phyloP scores from a whole-genome alignment of 75 land plant species.

The Cupressus sempervirens region DNA sequence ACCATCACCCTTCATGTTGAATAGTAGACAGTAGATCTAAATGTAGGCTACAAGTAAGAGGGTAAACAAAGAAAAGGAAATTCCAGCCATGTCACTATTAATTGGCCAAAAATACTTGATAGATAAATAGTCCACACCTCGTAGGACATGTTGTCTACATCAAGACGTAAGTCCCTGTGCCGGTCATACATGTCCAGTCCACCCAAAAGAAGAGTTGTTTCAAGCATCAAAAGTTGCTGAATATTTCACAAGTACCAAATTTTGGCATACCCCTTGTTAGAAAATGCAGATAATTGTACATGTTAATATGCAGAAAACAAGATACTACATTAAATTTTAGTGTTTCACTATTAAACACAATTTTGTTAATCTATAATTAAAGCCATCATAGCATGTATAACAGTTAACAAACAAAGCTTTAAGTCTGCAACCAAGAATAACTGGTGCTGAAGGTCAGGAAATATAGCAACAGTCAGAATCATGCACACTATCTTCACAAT shows the following conservation, averaged over 20 bases:
- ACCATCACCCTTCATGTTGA: background rate
- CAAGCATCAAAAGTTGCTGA: conserved; percentile 78
- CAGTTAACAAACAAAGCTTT: background rate
- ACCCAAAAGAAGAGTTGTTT: conserved; percentile 57
- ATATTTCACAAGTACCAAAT: conserved; percentile 5
- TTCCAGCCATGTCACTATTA: conserved; percentile 8
- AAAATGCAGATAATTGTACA: background rate
- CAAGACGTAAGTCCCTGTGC: conserved; percentile 69
- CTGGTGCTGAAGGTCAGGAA: background rate
- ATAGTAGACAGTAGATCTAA: background rate
- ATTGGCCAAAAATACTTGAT: background rate
- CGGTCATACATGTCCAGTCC: conserved; percentile 53
- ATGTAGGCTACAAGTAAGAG: background rate
- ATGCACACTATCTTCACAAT: background rate
- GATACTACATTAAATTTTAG: background rate
- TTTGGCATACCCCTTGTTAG: background rate
- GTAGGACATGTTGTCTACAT: conserved; percentile 80
- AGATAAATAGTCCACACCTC: conserved; percentile 35
- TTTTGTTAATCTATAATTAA: background rate
- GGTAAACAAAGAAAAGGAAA: conserved; percentile 10
- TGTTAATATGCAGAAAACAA: background rate
- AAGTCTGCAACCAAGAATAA: background rate
- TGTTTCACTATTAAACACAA: background rate
- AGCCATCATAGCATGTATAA: background rate
- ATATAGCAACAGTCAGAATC: background rate